These are phyloP conservation scores for Trypethelium eluteriae DNA, from an alignment of 495 filamentous ascomycete genomes.

Conservation along the genomic window DNA sequence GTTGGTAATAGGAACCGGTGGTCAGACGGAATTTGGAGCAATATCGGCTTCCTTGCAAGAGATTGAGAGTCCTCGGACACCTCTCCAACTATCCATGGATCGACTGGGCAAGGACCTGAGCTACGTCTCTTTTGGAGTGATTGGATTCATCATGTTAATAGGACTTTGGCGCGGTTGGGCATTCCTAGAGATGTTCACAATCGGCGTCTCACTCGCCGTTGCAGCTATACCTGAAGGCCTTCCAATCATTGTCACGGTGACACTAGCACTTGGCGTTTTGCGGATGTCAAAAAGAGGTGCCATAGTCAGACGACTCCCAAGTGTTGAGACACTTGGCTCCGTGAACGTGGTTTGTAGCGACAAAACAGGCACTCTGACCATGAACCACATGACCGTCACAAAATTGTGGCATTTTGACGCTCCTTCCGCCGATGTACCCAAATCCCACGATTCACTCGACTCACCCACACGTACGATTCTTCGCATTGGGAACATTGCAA, in stretches of 20 bases:
- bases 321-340: slow-evolving; percentile 93
- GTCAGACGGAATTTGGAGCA: slow-evolving; percentile 89
- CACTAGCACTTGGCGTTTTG: slow-evolving; percentile 84
- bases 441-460: slow-evolving; percentile 60
- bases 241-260: slow-evolving; percentile 96
- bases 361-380: slow-evolving; percentile 92
- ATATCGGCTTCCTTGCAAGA: slow-evolving; percentile 87
- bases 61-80: slow-evolving; percentile 90
- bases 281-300: slow-evolving; percentile 90
- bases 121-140: slow-evolving; percentile 91
- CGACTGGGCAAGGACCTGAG: slow-evolving; percentile 86
- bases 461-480: slow-evolving; percentile 69
- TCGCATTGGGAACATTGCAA: slow-evolving; percentile 89
- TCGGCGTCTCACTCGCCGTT: slow-evolving; percentile 92
- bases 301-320: slow-evolving; percentile 89
- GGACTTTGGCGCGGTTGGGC: slow-evolving; percentile 83
- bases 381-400: slow-evolving; percentile 97
- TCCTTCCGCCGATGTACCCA: slow-evolving; percentile 64
- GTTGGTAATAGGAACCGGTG: slow-evolving; percentile 88
- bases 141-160: slow-evolving; percentile 80
- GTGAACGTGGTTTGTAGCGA: slow-evolving; percentile 98
- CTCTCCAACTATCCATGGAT: slow-evolving; percentile 94
- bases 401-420: slow-evolving; percentile 85
- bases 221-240: slow-evolving; percentile 95
- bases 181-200: slow-evolving; percentile 92